Evolutionary conservation across 2,329 filamentous ascomycete genomes (phyloP).

Genomic region (Clonostachys byssicola): DNA sequence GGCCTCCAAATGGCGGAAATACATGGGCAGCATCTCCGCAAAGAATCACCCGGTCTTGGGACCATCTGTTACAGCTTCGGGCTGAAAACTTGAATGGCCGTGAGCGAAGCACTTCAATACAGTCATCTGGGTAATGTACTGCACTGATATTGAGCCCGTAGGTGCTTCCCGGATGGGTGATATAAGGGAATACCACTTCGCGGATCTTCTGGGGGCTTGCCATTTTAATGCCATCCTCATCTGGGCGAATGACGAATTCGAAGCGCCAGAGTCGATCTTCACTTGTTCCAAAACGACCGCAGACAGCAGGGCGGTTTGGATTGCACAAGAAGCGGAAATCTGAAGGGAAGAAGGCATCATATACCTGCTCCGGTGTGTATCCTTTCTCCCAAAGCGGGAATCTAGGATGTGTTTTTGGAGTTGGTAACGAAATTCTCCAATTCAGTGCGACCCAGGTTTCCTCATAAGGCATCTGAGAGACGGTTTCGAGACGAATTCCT

Average conservation of each 20-base stretch:
- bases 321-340: too few species aligned
- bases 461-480: too few species aligned
- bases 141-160: slow-evolving; percentile 1
- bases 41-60: slow-evolving; percentile 29
- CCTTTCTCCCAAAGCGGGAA: too few species aligned
- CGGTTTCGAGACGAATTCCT: too few species aligned
- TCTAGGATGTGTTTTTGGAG: too few species aligned
- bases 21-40: slow-evolving; percentile 47
- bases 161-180: slow-evolving; percentile 12
- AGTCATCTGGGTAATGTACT: slow-evolving; percentile 26
- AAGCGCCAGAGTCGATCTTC: slow-evolving; percentile 36
- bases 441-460: too few species aligned
- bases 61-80: slow-evolving; percentile 41
- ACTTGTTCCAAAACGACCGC: slow-evolving; percentile 1
- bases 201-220: slow-evolving; percentile 14
- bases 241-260: slow-evolving; percentile 16
- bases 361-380: too few species aligned
- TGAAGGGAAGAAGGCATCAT: too few species aligned
- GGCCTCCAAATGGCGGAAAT: slow-evolving; percentile 40
- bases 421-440: too few species aligned
- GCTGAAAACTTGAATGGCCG: slow-evolving; percentile 34
- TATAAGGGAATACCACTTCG: slow-evolving; percentile 10
- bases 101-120: slow-evolving; percentile 38
- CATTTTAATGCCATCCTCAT: neutral
- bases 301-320: too few species aligned